phyloP scores from a whole-genome alignment of 2,329 filamentous ascomycete genomes.

The Exophiala dermatitidis region DNA sequence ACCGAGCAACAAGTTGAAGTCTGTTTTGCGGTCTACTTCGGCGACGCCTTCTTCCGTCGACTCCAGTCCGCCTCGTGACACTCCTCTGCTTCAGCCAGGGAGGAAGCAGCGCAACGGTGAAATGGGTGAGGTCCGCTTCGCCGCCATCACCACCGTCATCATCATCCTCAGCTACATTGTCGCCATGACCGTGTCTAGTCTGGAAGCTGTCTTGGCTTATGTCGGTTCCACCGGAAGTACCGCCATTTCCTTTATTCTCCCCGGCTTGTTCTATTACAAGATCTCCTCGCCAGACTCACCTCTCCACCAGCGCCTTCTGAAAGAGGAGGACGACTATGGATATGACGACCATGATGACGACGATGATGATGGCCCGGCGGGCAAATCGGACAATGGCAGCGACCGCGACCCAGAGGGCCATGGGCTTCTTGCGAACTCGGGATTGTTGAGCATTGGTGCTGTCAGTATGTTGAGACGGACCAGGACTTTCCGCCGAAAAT shows the following conservation, averaged over 20 bases:
- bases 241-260: constrained; percentile 92
- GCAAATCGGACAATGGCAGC: constrained; percentile 34
- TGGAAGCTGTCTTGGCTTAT: constrained; percentile 88
- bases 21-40: constrained; percentile 25
- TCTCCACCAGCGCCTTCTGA: constrained; percentile 77
- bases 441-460: constrained; percentile 48
- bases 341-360: constrained; percentile 44
- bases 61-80: constrained; percentile 37
- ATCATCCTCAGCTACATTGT: constrained; percentile 78
- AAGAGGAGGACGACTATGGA: constrained; percentile 73
- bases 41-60: constrained; percentile 30
- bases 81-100: constrained; percentile 35
- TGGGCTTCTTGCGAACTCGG: constrained; percentile 34
- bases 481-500: constrained; percentile 57
- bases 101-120: constrained; percentile 42
- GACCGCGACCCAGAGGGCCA: constrained; percentile 40
- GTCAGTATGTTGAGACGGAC: constrained; percentile 36
- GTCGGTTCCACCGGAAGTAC: constrained; percentile 92
- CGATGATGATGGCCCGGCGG: constrained; percentile 22
- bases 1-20: constrained; percentile 42
- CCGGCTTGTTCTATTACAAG: constrained; percentile 96
- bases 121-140: constrained; percentile 85
- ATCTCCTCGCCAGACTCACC: constrained; percentile 84
- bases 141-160: constrained; percentile 77
- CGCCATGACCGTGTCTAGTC: constrained; percentile 80